A percentile compares a stretch with the other conserved stretches of the same genome.
These are phyloP conservation scores for Geoglossum cookeanum DNA, from an alignment of 2,329 filamentous ascomycete genomes.

Conservation along the genomic window DNA sequence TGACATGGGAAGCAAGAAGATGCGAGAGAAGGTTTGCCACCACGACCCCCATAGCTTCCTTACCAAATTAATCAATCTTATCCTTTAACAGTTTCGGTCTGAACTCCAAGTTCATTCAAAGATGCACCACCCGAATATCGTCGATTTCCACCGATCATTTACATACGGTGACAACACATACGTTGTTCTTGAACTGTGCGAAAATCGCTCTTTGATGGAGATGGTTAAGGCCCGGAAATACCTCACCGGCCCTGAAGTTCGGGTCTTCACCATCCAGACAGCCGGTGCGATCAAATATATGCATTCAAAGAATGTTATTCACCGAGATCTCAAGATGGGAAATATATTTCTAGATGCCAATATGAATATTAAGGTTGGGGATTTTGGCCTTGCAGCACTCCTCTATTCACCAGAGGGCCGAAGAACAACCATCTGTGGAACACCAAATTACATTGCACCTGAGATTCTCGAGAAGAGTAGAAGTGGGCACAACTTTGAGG, in stretches of 20 bases:
- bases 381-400: slow-evolving; percentile 87
- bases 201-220: slow-evolving; percentile 92
- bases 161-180: slow-evolving; percentile 79
- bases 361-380: slow-evolving; percentile 97
- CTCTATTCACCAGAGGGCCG: slow-evolving; percentile 69
- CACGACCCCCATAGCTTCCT: background rate
- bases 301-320: slow-evolving; percentile 87
- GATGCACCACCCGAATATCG: slow-evolving; percentile 88
- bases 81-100: slow-evolving; percentile 53
- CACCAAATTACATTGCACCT: slow-evolving; percentile 94
- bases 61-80: background rate
- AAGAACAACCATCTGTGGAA: slow-evolving; percentile 86
- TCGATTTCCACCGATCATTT: slow-evolving; percentile 88
- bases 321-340: slow-evolving; percentile 92
- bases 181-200: slow-evolving; percentile 82
- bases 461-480: slow-evolving; percentile 90
- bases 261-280: slow-evolving; percentile 85
- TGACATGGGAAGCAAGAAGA: slow-evolving; percentile 27
- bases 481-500: slow-evolving; percentile 91
- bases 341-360: slow-evolving; percentile 87
- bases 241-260: slow-evolving; percentile 81
- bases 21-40: slow-evolving; percentile 28
- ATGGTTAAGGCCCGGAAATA: slow-evolving; percentile 88
- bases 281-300: slow-evolving; percentile 96
- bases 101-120: slow-evolving; percentile 98